These are phyloP conservation scores for Coniferiporia weirii DNA, from an alignment of 1,284 basidiomycete species.

Conservation along the genomic window DNA sequence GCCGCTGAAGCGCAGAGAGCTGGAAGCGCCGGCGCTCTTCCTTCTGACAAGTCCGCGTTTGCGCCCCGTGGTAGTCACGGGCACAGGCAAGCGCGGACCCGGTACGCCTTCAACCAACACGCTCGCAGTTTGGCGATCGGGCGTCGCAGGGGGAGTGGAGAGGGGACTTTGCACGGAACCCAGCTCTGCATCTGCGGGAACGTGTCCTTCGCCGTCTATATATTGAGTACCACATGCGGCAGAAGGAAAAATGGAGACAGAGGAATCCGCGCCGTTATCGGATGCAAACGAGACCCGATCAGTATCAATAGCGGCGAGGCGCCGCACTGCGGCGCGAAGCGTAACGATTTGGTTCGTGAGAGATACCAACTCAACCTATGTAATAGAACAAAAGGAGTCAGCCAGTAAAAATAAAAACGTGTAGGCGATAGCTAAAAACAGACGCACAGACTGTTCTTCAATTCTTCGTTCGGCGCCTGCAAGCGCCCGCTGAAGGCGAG, in stretches of 20 bases:
- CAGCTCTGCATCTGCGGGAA: not conserved
- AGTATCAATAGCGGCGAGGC: not conserved
- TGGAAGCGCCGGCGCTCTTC: not conserved
- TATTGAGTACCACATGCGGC: not conserved
- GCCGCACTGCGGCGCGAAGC: not conserved
- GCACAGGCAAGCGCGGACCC: not conserved
- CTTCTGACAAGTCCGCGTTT: not conserved
- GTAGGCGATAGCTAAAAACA: not conserved
- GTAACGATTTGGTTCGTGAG: not conserved
- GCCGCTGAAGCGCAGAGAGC: not conserved
- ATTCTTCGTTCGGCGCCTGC: not conserved
- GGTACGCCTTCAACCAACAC: not conserved
- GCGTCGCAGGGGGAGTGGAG: constrained; percentile 1
- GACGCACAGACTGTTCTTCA: constrained; percentile 3
- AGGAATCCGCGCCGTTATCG: not conserved
- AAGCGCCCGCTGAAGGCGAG: not conserved
- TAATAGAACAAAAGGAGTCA: not conserved
- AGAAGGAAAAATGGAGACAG: not conserved
- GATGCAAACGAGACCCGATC: not conserved
- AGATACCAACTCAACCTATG: not conserved
- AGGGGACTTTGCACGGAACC: not conserved
- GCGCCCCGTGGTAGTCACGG: not conserved
- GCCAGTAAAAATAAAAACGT: not conserved
- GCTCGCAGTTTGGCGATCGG: not conserved
- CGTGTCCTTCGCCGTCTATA: not conserved